These are phyloP conservation scores for Penicillium herquei DNA, from an alignment of 495 filamentous ascomycete genomes.

Conservation along the genomic window DNA sequence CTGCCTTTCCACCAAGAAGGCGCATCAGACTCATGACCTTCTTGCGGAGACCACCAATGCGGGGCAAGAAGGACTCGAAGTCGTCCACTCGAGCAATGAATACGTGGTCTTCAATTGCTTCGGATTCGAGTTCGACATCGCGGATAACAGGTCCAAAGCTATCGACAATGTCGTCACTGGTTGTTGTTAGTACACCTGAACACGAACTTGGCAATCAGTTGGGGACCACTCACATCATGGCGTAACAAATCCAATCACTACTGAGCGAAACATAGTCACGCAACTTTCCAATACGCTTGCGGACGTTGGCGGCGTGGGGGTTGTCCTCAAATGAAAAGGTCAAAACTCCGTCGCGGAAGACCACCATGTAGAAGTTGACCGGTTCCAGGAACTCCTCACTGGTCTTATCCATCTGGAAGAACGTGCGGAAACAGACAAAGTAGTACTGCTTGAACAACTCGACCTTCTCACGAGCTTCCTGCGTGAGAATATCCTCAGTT, in stretches of 20 bases:
- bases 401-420: conserved; percentile 74
- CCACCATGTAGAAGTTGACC: conserved; percentile 92
- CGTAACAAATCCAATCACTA: conserved; percentile 98
- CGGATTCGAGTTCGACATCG: conserved; percentile 82
- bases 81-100: conserved; percentile 89
- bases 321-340: conserved; percentile 90
- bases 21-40: conserved; percentile 93
- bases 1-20: conserved; percentile 90
- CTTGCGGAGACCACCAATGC: conserved; percentile 87
- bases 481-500: conserved; percentile 91
- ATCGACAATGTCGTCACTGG: conserved; percentile 93
- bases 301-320: conserved; percentile 80
- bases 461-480: conserved; percentile 93
- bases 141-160: conserved; percentile 86
- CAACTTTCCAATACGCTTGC: conserved; percentile 85
- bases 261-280: conserved; percentile 91
- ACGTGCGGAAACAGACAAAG: conserved; percentile 94
- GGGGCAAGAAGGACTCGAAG: conserved; percentile 78
- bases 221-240: conserved; percentile 73
- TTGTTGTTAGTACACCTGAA: conserved; percentile 10
- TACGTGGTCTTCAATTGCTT: conserved; percentile 90
- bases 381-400: conserved; percentile 81
- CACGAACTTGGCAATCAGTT: conserved; percentile 3
- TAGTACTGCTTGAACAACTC: conserved; percentile 97
- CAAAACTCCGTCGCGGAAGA: conserved; percentile 92